phyloP scores from a whole-genome alignment of 148 eudicot genomes.

The Vaccinium corymbosum region DNA sequence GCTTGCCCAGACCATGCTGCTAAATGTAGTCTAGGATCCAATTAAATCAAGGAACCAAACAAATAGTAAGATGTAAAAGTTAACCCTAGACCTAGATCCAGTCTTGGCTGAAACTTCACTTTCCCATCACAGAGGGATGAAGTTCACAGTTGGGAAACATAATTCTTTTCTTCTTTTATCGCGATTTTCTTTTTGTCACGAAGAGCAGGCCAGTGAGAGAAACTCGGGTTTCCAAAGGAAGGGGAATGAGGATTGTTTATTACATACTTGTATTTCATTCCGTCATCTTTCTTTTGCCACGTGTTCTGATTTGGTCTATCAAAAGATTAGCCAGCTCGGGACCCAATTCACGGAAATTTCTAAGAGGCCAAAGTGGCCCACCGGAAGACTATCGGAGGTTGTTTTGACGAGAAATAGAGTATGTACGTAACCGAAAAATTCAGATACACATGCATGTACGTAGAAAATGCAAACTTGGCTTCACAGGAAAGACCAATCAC shows the following conservation, averaged over 20 bases:
- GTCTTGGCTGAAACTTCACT: neutral
- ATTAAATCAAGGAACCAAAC: slow-evolving; percentile 42
- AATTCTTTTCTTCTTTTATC: neutral
- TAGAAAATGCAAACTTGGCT: neutral
- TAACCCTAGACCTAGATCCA: neutral
- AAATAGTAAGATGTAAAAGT: neutral
- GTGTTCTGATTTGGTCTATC: neutral
- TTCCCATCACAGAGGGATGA: neutral
- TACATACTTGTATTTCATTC: no score
- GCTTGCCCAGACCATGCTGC: slow-evolving; percentile 98
- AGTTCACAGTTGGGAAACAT: neutral
- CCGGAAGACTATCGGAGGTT: neutral
- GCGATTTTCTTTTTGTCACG: no score
- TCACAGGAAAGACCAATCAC: neutral
- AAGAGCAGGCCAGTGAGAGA: no score
- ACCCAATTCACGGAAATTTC: neutral
- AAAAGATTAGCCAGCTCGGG: neutral
- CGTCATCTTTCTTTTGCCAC: neutral
- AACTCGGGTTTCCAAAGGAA: no score
- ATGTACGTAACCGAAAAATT: neutral
- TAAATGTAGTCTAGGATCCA: slow-evolving; percentile 68
- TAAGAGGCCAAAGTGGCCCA: neutral
- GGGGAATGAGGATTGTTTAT: no score
- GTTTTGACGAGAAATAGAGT: neutral
- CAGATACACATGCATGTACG: neutral